These are phyloP conservation scores for Neonectria hederae DNA, from an alignment of 2,329 filamentous ascomycete genomes.

Conservation along the genomic window DNA sequence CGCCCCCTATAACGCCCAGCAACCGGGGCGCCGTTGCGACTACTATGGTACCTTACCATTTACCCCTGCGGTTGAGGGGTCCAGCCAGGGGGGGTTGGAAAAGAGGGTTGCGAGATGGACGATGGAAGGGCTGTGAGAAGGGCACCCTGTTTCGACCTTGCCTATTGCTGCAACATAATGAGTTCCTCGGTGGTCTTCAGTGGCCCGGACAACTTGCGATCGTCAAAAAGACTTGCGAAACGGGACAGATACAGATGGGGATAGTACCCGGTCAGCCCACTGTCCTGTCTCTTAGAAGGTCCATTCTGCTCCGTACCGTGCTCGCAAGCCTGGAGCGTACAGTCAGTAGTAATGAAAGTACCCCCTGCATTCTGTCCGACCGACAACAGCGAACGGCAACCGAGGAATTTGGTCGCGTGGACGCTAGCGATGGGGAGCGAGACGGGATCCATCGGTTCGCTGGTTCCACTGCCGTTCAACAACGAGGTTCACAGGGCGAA, in stretches of 20 bases:
- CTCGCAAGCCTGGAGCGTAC: background rate
- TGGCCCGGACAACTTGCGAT: background rate
- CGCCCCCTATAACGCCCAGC: background rate
- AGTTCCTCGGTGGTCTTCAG: background rate
- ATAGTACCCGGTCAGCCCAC: background rate
- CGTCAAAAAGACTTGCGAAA: background rate
- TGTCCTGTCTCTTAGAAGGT: background rate
- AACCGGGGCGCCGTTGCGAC: background rate
- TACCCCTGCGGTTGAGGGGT: background rate
- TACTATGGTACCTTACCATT: too few relatives aligned
- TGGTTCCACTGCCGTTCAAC: slow-evolving; percentile 7
- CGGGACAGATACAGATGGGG: background rate
- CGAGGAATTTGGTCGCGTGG: slow-evolving; percentile 5
- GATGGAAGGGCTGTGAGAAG: background rate
- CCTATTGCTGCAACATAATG: background rate
- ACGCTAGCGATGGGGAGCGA: slow-evolving; percentile 7
- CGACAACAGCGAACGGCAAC: background rate
- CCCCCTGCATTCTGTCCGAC: too few relatives aligned
- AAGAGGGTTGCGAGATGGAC: background rate
- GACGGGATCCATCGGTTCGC: background rate
- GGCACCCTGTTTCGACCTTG: background rate
- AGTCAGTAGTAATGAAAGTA: too few relatives aligned
- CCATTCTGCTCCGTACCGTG: background rate
- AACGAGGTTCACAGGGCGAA: background rate
- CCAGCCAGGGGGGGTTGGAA: background rate